Evolutionary conservation across 352 stramenopile genomes (phyloP), one percentile per base, ranked within the genome.

Genomic region (Aphanomyces euteiches): DNA sequence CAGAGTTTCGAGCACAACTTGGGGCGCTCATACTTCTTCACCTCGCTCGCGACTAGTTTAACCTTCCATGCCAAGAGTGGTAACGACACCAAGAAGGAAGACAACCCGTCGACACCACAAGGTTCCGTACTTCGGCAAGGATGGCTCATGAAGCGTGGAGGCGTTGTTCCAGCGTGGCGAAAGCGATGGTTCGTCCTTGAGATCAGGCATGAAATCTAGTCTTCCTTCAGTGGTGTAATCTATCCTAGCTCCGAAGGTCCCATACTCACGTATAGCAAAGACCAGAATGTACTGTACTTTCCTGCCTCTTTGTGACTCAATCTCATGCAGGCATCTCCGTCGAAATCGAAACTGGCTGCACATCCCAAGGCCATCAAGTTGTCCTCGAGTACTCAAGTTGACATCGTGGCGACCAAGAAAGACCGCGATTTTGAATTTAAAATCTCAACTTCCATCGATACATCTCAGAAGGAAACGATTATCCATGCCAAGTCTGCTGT

Each of bases 181-280:
- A 89, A 88, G 61, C 84, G 87, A 4, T 95, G 85, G 85, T 90
- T 95, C 71, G 91, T 77, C 53, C 74, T 95, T 17, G 83, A 82
- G 36, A 77, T 77, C 34, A 94, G 89, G 86, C 84, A 74, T 10
- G 45, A 28, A 5, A 8, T 56, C 36, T 12, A 36, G 12, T 5
- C 45, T 34, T 3, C 13, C 13, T 65, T n/a, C n/a, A 6, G 7
- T 8, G 19, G 54, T 48, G 10, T 28, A 74, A 7, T 34, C 40
- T 7, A 28, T 65, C 66, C 17, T 75, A 85, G 78, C 73, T 75
- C 83, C 1, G 80, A 93, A 66, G 87, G 87, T 36, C 85, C 84
- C 7, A 82, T 90, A 74, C 70, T 95, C 39, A 92, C 84, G 13
- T 95, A 93, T 66, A 75, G 84, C 6, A 88, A 88, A 67, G 85